These are phyloP conservation scores for Fusarium setosum DNA, from an alignment of 2,329 filamentous ascomycete species.

Conservation along the genomic window DNA sequence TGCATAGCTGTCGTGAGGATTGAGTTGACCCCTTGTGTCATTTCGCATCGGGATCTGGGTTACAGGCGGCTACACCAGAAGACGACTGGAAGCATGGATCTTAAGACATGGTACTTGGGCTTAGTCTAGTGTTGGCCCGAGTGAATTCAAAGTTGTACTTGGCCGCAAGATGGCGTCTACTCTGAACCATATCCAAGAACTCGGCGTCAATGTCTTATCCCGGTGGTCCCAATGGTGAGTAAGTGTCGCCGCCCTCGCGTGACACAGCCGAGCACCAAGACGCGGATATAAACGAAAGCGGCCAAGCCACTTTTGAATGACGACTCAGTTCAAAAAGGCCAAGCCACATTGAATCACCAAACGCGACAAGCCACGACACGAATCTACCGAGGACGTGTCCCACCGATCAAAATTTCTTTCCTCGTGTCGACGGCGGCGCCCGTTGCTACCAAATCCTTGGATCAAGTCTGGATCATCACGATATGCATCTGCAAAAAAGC, in stretches of 20 bases:
- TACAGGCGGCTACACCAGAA: neutral
- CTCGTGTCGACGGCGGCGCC: neutral
- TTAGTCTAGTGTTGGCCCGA: too few relatives aligned
- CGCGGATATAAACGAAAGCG: slow-evolving; percentile 2
- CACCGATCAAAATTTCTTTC: neutral
- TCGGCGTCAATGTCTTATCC: neutral
- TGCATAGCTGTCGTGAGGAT: neutral
- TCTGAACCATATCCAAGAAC: neutral
- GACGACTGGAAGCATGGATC: too few relatives aligned
- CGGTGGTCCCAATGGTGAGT: neutral
- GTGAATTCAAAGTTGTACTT: neutral
- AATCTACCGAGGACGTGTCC: neutral
- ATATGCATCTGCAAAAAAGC: neutral
- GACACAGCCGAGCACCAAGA: neutral
- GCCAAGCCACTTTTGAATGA: slow-evolving; percentile 6
- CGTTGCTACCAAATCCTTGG: neutral
- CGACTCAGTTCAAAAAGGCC: neutral
- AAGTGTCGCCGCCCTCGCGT: neutral
- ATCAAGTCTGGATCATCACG: neutral
- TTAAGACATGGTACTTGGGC: neutral
- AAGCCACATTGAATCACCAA: slow-evolving; percentile 7
- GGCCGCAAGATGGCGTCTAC: neutral
- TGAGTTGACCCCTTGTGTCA: neutral
- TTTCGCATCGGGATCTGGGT: neutral
- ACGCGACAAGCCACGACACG: neutral